Conservation (phyloP, 768 basidiomycete genomes). For the Tulasnella sp. region DNA sequence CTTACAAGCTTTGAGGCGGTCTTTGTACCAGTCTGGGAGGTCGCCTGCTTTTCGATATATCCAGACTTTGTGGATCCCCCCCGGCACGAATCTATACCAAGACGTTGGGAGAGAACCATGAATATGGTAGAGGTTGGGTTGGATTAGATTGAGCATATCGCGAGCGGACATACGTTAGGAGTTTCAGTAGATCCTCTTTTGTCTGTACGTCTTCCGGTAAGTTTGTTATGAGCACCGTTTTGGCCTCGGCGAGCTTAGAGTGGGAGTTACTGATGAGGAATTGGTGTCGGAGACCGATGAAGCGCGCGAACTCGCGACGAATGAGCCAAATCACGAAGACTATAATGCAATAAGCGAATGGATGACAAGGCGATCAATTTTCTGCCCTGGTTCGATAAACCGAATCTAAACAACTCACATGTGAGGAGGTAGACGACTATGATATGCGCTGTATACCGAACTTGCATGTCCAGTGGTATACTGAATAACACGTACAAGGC, state of each 20-base stretch:
- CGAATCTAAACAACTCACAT: background rate
- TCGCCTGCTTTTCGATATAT: conserved; percentile 44
- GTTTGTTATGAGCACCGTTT: conserved; percentile 85
- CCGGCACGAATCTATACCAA: conserved; percentile 44
- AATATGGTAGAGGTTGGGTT: background rate
- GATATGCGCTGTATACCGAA: conserved; percentile 68
- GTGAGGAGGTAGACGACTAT: conserved; percentile 70
- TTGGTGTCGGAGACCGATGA: conserved; percentile 67
- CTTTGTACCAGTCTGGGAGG: conserved; percentile 31
- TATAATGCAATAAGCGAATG: conserved; percentile 24
- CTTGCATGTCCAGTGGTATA: conserved; percentile 38
- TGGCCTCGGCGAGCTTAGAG: conserved; percentile 71
- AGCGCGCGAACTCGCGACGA: conserved; percentile 66
- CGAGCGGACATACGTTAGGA: conserved; percentile 45
- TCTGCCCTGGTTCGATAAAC: conserved; percentile 9
- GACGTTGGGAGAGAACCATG: background rate
- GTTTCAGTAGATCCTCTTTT: conserved; percentile 49
- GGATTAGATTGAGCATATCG: too few species aligned
- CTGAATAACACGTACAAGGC: too few species aligned
- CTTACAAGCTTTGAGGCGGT: conserved; percentile 31
- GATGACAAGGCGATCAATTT: background rate
- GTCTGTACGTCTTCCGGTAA: conserved; percentile 67
- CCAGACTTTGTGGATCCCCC: conserved; percentile 61
- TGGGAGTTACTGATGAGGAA: conserved; percentile 69
- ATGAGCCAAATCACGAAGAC: conserved; percentile 84